A percentile compares a stretch with the other conserved stretches of the same genome.
phyloP scores from a whole-genome alignment of 352 stramenopile genomes.

The Phytopythium sindhum region DNA sequence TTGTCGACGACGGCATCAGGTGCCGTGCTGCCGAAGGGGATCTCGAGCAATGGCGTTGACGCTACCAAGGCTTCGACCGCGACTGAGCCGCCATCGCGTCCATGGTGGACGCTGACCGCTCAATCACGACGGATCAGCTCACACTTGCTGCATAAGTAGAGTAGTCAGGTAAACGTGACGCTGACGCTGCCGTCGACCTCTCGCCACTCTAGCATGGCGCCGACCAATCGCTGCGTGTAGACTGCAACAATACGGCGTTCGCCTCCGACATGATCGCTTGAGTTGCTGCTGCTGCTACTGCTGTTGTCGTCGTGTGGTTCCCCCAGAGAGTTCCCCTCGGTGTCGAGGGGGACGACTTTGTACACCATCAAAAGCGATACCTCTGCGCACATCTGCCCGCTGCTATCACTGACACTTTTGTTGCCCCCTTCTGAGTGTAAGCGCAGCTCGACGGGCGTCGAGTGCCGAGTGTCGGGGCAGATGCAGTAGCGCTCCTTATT shows the following conservation, averaged over 20 bases:
- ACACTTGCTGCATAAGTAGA: slow-evolving; percentile 21
- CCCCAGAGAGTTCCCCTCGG: slow-evolving; percentile 3
- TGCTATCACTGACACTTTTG: neutral
- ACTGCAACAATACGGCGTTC: slow-evolving; percentile 16
- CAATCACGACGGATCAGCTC: slow-evolving; percentile 27
- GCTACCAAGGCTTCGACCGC: neutral
- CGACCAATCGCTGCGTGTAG: slow-evolving; percentile 25
- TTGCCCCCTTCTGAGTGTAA: neutral
- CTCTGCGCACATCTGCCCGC: neutral
- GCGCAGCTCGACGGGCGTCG: slow-evolving; percentile 39
- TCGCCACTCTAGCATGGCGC: slow-evolving; percentile 18
- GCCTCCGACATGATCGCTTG: neutral
- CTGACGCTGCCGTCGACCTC: slow-evolving; percentile 26
- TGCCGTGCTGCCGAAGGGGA: neutral
- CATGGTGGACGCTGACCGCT: slow-evolving; percentile 14
- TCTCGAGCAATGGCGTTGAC: neutral
- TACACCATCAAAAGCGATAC: slow-evolving; percentile 46
- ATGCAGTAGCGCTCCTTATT: slow-evolving; percentile 44
- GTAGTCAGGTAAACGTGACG: slow-evolving; percentile 13
- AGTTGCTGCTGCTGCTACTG: slow-evolving; percentile 2
- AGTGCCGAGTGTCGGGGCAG: slow-evolving; percentile 39
- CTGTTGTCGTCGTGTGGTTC: neutral
- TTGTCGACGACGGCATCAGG: neutral
- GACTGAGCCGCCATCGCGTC: neutral
- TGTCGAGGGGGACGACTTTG: slow-evolving; percentile 27